phyloP scores from a whole-genome alignment of 2,329 filamentous ascomycete species.

The Exophiala aquamarina region DNA sequence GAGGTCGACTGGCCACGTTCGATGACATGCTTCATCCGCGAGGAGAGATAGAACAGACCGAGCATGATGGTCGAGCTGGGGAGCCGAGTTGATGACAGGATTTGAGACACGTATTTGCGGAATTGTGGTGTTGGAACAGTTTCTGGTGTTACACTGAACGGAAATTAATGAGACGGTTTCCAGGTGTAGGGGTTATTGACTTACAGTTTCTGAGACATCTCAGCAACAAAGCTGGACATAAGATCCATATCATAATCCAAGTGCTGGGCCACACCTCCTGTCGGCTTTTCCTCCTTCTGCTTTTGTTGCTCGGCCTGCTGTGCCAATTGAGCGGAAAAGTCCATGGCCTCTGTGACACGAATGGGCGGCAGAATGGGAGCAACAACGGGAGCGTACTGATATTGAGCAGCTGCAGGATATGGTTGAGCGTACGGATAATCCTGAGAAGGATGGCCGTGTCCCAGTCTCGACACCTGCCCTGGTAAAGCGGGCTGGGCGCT shows the following conservation, averaged over 20 bases:
- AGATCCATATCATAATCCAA: constrained; percentile 95
- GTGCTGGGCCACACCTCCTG: constrained; percentile 86
- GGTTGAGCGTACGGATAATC: constrained; percentile 22
- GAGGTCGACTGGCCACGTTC: constrained; percentile 54
- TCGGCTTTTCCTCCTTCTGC: constrained; percentile 64
- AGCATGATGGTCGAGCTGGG: constrained; percentile 89
- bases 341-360: constrained; percentile 38
- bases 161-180: constrained; percentile 54
- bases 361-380: constrained; percentile 43
- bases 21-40: constrained; percentile 75
- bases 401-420: constrained; percentile 16
- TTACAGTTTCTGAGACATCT: constrained; percentile 78
- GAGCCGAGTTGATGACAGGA: constrained; percentile 83
- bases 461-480: constrained; percentile 10
- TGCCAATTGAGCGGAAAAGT: constrained; percentile 18
- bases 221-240: constrained; percentile 93
- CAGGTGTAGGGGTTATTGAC: constrained; percentile 45
- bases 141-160: constrained; percentile 63
- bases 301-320: constrained; percentile 37
- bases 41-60: constrained; percentile 84
- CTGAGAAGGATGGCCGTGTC: constrained; percentile 18
- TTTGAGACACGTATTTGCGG: constrained; percentile 88
- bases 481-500: constrained; percentile 23
- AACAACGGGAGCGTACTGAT: constrained; percentile 27
- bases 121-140: constrained; percentile 69